phyloP scores from a whole-genome alignment of 768 basidiomycete species.

The Cystofilobasidium ferigula region DNA sequence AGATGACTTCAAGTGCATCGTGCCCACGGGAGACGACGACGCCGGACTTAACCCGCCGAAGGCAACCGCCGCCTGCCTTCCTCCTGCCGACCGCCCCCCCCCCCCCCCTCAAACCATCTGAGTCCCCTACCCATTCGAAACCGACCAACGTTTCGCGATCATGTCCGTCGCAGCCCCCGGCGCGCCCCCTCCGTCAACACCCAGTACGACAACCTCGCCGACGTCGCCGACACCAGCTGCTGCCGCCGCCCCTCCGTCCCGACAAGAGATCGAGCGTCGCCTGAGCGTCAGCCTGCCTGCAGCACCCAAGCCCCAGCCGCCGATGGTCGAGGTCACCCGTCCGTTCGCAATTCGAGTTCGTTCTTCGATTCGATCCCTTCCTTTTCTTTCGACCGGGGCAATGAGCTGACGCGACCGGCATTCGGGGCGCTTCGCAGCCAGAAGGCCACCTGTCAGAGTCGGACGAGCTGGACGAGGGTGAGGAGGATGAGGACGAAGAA shows the following conservation, averaged over 20 bases:
- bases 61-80: too few relatives aligned
- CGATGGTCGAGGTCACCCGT: background rate
- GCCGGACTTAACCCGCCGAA: too few relatives aligned
- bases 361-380: slow-evolving; percentile 10
- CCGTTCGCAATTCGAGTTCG: background rate
- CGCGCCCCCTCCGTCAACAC: too few relatives aligned
- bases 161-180: too few relatives aligned
- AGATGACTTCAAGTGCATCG: too few relatives aligned
- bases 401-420: too few relatives aligned
- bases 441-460: slow-evolving; percentile 16
- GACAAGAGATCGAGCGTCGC: slow-evolving; percentile 76
- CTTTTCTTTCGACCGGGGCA: slow-evolving; percentile 29
- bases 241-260: slow-evolving; percentile 57
- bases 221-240: background rate
- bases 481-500: slow-evolving; percentile 48
- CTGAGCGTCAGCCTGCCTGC: slow-evolving; percentile 38
- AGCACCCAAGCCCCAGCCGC: slow-evolving; percentile 10
- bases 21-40: too few relatives aligned
- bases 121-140: too few relatives aligned
- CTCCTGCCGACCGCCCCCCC: too few relatives aligned
- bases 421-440: background rate
- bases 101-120: too few relatives aligned
- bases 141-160: too few relatives aligned
- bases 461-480: slow-evolving; percentile 10
- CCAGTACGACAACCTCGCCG: background rate